Evolutionary conservation across 495 filamentous ascomycete genomes (phyloP).

Genomic region (Chlorociboria aeruginascens): DNA sequence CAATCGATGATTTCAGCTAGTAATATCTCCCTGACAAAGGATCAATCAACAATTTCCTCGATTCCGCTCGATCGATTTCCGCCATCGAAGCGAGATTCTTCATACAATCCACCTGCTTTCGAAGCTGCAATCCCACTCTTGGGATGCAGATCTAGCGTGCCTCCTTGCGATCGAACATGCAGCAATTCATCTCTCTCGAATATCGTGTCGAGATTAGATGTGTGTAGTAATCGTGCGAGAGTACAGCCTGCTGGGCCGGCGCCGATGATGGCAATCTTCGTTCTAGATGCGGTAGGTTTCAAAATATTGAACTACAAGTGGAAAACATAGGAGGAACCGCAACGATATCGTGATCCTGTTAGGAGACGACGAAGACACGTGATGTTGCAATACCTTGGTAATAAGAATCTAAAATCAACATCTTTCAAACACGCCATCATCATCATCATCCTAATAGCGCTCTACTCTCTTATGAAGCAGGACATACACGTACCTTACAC

Average conservation of each 20-base stretch:
- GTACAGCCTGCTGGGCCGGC: conserved; percentile 42
- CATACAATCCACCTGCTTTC: conserved; percentile 34
- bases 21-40: conserved; percentile 27
- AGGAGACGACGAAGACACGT: no score
- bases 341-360: no score
- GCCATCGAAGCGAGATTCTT: conserved; percentile 30
- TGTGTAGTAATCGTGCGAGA: conserved; percentile 40
- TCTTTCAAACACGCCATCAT: no score
- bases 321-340: no score
- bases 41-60: conserved; percentile 27
- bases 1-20: conserved; percentile 36
- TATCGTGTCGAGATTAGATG: conserved; percentile 19
- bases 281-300: no score
- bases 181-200: conserved; percentile 21
- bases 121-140: conserved; percentile 39
- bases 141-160: conserved; percentile 42
- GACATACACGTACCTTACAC: no score
- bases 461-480: no score
- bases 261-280: conserved; percentile 44
- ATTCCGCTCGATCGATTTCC: conserved; percentile 31
- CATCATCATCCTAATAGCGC: no score
- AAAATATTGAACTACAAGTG: no score
- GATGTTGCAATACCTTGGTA: no score
- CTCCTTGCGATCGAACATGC: conserved; percentile 29
- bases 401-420: no score